Conservation (phyloP, 2,329 filamentous ascomycete species). For the Penicillium hordei region DNA sequence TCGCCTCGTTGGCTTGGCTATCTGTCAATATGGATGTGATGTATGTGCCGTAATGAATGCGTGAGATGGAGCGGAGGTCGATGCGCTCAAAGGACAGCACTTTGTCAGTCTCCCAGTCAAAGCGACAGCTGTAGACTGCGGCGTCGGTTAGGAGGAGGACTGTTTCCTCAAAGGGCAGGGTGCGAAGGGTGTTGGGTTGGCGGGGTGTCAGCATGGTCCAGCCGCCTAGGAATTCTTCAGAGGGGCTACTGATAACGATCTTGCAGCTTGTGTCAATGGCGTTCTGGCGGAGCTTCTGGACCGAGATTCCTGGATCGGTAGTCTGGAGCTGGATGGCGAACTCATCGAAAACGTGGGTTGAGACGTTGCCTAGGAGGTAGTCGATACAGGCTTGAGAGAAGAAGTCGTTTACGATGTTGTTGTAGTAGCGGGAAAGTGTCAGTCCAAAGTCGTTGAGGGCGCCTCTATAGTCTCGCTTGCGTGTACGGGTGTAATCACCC, state of each 20-base stretch:
- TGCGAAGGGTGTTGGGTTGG: slow-evolving; percentile 66
- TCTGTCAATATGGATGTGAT: slow-evolving; percentile 83
- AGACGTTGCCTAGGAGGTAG: slow-evolving; percentile 86
- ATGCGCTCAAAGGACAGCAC: slow-evolving; percentile 89
- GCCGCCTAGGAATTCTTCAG: slow-evolving; percentile 80
- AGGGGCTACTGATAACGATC: slow-evolving; percentile 78
- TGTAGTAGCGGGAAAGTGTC: slow-evolving; percentile 72
- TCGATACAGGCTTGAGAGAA: slow-evolving; percentile 95
- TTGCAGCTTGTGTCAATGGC: slow-evolving; percentile 87
- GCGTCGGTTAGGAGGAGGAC: slow-evolving; percentile 82
- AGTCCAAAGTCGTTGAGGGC: slow-evolving; percentile 88
- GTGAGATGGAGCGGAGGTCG: slow-evolving; percentile 69
- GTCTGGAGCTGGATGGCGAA: slow-evolving; percentile 94
- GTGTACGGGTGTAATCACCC: slow-evolving; percentile 90
- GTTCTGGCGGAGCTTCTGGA: slow-evolving; percentile 78
- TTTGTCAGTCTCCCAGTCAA: slow-evolving; percentile 95
- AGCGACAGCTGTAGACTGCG: slow-evolving; percentile 83
- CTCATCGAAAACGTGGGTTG: slow-evolving; percentile 81
- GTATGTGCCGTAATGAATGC: slow-evolving; percentile 79
- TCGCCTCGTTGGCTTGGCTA: slow-evolving; percentile 71
- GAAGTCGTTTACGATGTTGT: slow-evolving; percentile 95
- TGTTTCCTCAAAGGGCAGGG: slow-evolving; percentile 78
- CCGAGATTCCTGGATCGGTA: slow-evolving; percentile 84
- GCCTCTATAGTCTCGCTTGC: slow-evolving; percentile 85
- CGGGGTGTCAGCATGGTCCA: slow-evolving; percentile 85